A percentile compares a stretch with the other conserved stretches of the same genome.
Evolutionary conservation across 1,139 yeast genomes (phyloP).

Genomic region (Taiozyma sp.): DNA sequence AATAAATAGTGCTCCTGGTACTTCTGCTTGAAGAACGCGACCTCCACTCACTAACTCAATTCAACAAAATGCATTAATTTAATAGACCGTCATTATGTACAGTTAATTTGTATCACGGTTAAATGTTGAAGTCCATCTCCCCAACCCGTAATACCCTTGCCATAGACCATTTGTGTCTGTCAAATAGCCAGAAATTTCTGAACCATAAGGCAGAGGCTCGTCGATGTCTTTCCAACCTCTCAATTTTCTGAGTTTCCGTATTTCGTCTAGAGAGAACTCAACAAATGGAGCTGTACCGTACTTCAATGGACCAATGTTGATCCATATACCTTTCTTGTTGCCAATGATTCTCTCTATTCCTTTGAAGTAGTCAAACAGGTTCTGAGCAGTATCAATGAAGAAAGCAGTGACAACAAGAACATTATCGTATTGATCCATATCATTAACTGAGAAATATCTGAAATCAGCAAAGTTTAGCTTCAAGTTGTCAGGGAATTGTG

Average conservation of each 20-base stretch:
- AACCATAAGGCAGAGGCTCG: constrained; percentile 25
- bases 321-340: constrained; percentile 53
- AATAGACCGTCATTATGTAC: background rate
- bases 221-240: constrained; percentile 63
- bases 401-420: constrained; percentile 65
- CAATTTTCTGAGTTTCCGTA: constrained; percentile 40
- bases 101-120: background rate
- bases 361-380: constrained; percentile 65
- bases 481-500: constrained; percentile 41
- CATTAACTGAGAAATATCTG: constrained; percentile 36
- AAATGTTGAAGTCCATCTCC: constrained; percentile 24
- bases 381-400: constrained; percentile 86
- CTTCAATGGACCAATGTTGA: constrained; percentile 81
- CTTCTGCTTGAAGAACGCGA: constrained; percentile 8
- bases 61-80: background rate
- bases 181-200: constrained; percentile 43
- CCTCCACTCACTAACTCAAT: background rate
- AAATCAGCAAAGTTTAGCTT: constrained; percentile 61
- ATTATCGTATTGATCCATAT: constrained; percentile 34
- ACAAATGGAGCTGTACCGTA: constrained; percentile 84
- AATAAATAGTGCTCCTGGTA: constrained; percentile 57
- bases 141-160: constrained; percentile 71
- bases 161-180: constrained; percentile 63
- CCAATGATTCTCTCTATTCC: constrained; percentile 47
- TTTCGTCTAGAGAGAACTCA: constrained; percentile 64